Conservation (phyloP, 805 yeast species). For the Blastobotrys peoriensis region DNA sequence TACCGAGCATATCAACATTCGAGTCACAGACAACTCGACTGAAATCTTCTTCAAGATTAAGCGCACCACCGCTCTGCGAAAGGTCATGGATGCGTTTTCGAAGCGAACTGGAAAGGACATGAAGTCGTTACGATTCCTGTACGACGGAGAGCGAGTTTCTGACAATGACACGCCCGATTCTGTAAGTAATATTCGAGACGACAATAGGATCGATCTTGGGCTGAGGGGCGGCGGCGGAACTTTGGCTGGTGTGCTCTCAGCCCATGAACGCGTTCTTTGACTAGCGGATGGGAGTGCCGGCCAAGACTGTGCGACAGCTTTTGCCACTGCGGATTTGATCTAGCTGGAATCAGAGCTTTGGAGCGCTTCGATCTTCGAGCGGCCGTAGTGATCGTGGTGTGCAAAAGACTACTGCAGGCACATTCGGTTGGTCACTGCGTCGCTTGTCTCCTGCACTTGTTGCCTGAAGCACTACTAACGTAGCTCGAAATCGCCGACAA, state of each 20-base stretch:
- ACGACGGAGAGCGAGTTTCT: conserved; percentile 86
- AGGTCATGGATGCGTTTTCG: conserved; percentile 97
- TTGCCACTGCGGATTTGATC: no score
- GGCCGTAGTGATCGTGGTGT: background rate
- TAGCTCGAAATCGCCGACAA: conserved; percentile 86
- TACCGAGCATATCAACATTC: conserved; percentile 79
- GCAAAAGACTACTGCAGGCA: background rate
- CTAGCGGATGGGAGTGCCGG: no score
- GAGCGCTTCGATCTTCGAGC: background rate
- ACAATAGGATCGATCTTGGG: background rate
- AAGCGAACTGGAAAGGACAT: conserved; percentile 92
- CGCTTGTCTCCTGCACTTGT: no score
- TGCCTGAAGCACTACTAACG: no score
- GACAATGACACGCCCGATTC: conserved; percentile 90
- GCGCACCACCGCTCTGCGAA: conserved; percentile 82
- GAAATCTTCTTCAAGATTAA: conserved; percentile 96
- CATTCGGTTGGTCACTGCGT: no score
- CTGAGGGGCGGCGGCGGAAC: background rate
- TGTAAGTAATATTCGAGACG: conserved; percentile 22
- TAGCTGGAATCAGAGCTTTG: no score
- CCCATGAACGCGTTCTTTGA: background rate
- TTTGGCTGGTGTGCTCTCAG: background rate
- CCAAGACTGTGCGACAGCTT: no score
- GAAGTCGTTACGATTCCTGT: conserved; percentile 76
- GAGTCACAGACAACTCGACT: conserved; percentile 88